phyloP scores from a whole-genome alignment of 768 basidiomycete species.

The Mycena indigotica region DNA sequence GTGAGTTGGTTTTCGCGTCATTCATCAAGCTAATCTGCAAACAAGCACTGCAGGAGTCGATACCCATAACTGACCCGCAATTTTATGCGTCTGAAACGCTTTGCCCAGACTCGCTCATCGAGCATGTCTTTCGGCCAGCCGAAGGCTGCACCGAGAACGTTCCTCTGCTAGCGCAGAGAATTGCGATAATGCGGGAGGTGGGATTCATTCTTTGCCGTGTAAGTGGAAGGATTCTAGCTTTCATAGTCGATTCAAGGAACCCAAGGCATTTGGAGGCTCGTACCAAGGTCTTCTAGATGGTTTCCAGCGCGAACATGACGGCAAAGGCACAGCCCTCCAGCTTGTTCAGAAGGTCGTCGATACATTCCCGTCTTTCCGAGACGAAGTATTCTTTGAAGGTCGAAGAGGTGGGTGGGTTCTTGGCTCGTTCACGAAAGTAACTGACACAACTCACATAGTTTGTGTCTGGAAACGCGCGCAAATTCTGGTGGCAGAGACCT shows the following conservation, averaged over 20 bases:
- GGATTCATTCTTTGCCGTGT: conserved; percentile 73
- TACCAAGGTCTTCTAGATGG: conserved; percentile 65
- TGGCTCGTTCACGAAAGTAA: background rate
- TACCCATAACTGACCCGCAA: conserved; percentile 76
- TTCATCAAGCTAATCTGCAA: background rate
- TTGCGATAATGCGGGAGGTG: conserved; percentile 76
- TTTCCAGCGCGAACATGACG: conserved; percentile 55
- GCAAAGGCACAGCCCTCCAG: conserved; percentile 67
- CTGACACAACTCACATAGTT: conserved; percentile 46
- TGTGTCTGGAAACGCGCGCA: conserved; percentile 90
- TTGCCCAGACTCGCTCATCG: conserved; percentile 73
- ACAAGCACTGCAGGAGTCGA: conserved; percentile 69
- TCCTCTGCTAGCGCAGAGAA: conserved; percentile 71
- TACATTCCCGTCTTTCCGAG: conserved; percentile 75
- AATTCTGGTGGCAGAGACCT: conserved; percentile 87
- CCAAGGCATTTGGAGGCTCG: conserved; percentile 68
- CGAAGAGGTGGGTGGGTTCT: conserved; percentile 49
- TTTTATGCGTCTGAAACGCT: conserved; percentile 74
- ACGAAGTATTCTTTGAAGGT: conserved; percentile 62
- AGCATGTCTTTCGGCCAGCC: conserved; percentile 67
- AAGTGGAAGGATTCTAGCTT: conserved; percentile 27
- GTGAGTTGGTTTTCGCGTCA: conserved; percentile 38
- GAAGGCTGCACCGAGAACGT: conserved; percentile 60
- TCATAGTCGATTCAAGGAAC: background rate
- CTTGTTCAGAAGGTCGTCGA: conserved; percentile 72